Percentiles rank a stretch among this genome's conserved stretches.
phyloP scores from a whole-genome alignment of 163 green algal species.

The Scenedesmus sp. region DNA sequence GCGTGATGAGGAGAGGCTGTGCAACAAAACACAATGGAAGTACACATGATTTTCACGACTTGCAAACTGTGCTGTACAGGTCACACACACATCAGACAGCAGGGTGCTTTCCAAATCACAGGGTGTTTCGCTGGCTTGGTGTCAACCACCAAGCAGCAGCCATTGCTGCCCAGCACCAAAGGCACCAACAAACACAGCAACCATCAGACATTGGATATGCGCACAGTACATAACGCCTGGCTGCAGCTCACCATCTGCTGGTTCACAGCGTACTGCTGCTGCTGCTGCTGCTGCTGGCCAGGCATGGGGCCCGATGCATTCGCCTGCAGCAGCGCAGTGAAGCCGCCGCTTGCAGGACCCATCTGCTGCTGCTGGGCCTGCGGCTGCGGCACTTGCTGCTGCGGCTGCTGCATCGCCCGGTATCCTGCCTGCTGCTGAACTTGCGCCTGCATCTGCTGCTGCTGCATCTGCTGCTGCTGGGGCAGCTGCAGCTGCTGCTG shows the following conservation, averaged over 20 bases:
- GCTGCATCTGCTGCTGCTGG: not conserved
- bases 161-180: not conserved
- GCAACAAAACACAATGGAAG: not conserved
- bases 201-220: too few species aligned
- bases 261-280: slow-evolving; percentile 9
- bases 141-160: not conserved
- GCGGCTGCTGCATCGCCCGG: not conserved
- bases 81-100: not conserved
- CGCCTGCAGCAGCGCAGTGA: slow-evolving; percentile 31
- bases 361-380: slow-evolving; percentile 28
- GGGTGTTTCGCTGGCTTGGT: too few species aligned
- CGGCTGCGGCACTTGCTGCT: slow-evolving; percentile 27
- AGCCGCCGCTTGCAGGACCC: slow-evolving; percentile 25
- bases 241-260: slow-evolving; percentile 22
- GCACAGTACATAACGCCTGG: not conserved
- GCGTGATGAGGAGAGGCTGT: not conserved
- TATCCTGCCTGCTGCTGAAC: not conserved
- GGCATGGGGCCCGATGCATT: not conserved
- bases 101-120: too few species aligned
- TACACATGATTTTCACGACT: too few species aligned
- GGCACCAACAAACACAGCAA: not conserved
- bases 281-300: slow-evolving; percentile 25
- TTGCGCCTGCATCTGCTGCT: not conserved
- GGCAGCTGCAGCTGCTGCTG: slow-evolving; percentile 14
- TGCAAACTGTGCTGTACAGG: too few species aligned